Evolutionary conservation across 2,329 filamentous ascomycete genomes (phyloP).

Genomic region (Ceratocystis alfenasii): DNA sequence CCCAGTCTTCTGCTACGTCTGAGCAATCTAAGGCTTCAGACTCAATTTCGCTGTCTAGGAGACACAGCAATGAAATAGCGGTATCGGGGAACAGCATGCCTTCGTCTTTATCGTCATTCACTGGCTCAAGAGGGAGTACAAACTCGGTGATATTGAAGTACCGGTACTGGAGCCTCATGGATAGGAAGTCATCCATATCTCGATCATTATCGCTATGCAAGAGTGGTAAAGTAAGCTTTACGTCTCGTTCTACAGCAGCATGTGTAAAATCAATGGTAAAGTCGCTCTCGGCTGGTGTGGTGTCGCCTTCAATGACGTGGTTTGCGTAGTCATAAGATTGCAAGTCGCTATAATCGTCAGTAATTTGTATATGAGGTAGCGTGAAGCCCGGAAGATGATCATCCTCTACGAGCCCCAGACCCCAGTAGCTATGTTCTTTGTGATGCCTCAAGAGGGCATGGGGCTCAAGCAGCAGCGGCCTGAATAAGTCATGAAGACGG

Average conservation of each 20-base stretch:
- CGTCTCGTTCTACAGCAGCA: conserved; percentile 3
- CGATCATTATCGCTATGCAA: conserved; percentile 1
- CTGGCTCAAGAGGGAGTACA: conserved; percentile 17
- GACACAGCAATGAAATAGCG: not conserved
- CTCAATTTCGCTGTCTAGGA: conserved; percentile 15
- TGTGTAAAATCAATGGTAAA: not conserved
- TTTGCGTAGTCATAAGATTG: not conserved
- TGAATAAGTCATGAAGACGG: conserved; percentile 21
- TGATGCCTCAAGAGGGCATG: conserved; percentile 8
- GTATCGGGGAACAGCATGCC: conserved; percentile 17
- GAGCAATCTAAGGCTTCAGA: conserved; percentile 11
- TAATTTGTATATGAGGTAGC: conserved; percentile 7
- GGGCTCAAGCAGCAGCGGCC: conserved; percentile 15
- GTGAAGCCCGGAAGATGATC: conserved; percentile 5
- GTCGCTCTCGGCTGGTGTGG: not conserved
- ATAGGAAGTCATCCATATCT: conserved; percentile 4
- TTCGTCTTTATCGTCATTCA: conserved; percentile 18
- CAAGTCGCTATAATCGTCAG: conserved; percentile 1
- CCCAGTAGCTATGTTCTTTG: conserved; percentile 4
- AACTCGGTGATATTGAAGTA: conserved; percentile 1
- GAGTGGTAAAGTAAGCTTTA: conserved; percentile 12
- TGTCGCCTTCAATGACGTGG: conserved; percentile 12
- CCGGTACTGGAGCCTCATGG: conserved; percentile 10
- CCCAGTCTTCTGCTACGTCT: not conserved
- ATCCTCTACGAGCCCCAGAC: conserved; percentile 13